phyloP scores from a whole-genome alignment of 768 basidiomycete species.

The Calocera viscosa region DNA sequence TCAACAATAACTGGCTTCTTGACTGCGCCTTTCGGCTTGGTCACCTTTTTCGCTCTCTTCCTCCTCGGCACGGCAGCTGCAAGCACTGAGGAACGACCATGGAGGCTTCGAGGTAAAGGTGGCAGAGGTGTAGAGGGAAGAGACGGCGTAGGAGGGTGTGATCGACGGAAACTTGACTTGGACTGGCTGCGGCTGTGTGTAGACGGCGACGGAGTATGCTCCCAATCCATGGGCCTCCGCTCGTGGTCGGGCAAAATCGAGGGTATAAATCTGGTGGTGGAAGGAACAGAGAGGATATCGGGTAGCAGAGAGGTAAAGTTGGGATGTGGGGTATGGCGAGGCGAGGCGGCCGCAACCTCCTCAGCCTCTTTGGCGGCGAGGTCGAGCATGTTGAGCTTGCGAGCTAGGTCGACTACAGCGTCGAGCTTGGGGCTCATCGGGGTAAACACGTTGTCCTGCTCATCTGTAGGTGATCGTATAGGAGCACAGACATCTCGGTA shows the following conservation, averaged over 20 bases:
- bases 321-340: neutral
- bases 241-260: neutral
- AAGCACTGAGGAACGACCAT: neutral
- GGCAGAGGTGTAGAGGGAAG: neutral
- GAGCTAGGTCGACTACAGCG: neutral
- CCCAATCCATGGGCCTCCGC: neutral
- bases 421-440: neutral
- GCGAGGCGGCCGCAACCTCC: neutral
- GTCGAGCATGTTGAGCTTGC: slow-evolving; percentile 4
- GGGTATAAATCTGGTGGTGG: neutral
- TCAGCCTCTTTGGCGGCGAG: neutral
- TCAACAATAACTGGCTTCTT: neutral
- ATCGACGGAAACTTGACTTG: neutral
- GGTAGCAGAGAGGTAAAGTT: neutral
- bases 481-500: neutral
- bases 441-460: neutral
- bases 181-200: neutral
- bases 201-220: neutral
- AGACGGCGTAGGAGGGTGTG: neutral
- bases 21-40: neutral
- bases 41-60: neutral
- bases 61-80: neutral
- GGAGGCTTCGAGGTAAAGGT: neutral
- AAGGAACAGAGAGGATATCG: neutral
- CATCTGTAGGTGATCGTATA: neutral